phyloP scores from a whole-genome alignment of 2,329 filamentous ascomycete genomes.

The Fusarium protoensiforme region DNA sequence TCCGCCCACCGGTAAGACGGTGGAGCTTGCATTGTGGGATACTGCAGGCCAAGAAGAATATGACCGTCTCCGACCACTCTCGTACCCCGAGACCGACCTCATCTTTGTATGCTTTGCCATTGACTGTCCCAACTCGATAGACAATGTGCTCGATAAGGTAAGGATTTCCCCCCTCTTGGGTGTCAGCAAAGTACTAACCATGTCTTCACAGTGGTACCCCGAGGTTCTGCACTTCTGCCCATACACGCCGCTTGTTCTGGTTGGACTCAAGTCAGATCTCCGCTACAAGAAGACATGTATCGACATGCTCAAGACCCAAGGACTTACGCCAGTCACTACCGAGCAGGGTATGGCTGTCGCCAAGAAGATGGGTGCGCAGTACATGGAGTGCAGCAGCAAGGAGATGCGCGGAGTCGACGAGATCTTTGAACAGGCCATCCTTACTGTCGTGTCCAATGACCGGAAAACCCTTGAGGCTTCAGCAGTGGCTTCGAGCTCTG shows the following conservation, averaged over 20 bases:
- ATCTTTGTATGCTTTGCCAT: slow-evolving; percentile 99
- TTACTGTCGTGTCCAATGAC: slow-evolving; percentile 88
- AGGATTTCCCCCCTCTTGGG: not conserved
- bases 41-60: slow-evolving; percentile 99
- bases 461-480: slow-evolving; percentile 69
- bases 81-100: slow-evolving; percentile 97
- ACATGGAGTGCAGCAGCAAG: slow-evolving; percentile 99
- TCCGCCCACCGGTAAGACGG: slow-evolving; percentile 87
- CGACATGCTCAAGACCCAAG: slow-evolving; percentile 98
- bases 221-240: slow-evolving; percentile 99
- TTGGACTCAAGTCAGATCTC: slow-evolving; percentile 96
- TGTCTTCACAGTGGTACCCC: slow-evolving; percentile 84
- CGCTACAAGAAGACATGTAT: slow-evolving; percentile 96
- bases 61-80: slow-evolving; percentile 92
- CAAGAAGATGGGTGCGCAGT: slow-evolving; percentile 91
- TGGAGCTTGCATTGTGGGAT: slow-evolving; percentile 98
- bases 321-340: slow-evolving; percentile 91
- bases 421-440: slow-evolving; percentile 92
- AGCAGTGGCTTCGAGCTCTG: slow-evolving; percentile 52
- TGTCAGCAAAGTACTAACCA: slow-evolving; percentile 3
- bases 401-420: slow-evolving; percentile 97
- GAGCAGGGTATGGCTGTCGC: slow-evolving; percentile 91
- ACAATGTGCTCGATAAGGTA: slow-evolving; percentile 99
- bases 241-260: slow-evolving; percentile 93
- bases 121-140: slow-evolving; percentile 96